Conservation (phyloP, 2,329 filamentous ascomycete species). For the Arachnomyces sp. region DNA sequence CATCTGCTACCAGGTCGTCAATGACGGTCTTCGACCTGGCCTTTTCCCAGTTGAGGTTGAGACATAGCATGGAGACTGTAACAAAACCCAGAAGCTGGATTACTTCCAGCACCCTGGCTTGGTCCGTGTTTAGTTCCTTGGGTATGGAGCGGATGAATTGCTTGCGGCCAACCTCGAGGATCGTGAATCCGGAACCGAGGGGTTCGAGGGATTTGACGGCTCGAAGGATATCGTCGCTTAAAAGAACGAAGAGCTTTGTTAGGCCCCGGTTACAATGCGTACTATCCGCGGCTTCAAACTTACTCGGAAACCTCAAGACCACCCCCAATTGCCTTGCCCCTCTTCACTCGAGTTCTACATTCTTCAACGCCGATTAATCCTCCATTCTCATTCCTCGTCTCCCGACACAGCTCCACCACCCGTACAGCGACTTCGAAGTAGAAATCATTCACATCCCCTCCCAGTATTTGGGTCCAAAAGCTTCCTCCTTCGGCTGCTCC, state of each 20-base stretch:
- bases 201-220: slow-evolving; percentile 83
- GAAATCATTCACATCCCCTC: slow-evolving; percentile 90
- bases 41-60: slow-evolving; percentile 78
- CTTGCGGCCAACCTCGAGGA: slow-evolving; percentile 74
- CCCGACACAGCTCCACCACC: slow-evolving; percentile 85
- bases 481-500: slow-evolving; percentile 48
- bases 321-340: slow-evolving; percentile 64
- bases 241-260: background rate
- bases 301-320: slow-evolving; percentile 73
- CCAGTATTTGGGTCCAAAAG: slow-evolving; percentile 88
- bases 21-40: slow-evolving; percentile 82
- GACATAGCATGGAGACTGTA: slow-evolving; percentile 77
- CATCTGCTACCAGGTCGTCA: slow-evolving; percentile 80
- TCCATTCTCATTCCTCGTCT: slow-evolving; percentile 82
- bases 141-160: slow-evolving; percentile 88
- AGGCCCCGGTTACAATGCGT: background rate
- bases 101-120: slow-evolving; percentile 84
- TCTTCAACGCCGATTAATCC: slow-evolving; percentile 81
- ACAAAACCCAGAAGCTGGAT: slow-evolving; percentile 86
- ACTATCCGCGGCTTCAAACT: slow-evolving; percentile 1
- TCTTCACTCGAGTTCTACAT: slow-evolving; percentile 66
- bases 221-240: slow-evolving; percentile 76
- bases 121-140: slow-evolving; percentile 90
- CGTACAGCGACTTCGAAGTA: slow-evolving; percentile 97
- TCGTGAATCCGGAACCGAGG: slow-evolving; percentile 78